Evolutionary conservation across 768 basidiomycete genomes (phyloP), one percentile per base, ranked within the genome.

Genomic region (Tulasnella calospora): DNA sequence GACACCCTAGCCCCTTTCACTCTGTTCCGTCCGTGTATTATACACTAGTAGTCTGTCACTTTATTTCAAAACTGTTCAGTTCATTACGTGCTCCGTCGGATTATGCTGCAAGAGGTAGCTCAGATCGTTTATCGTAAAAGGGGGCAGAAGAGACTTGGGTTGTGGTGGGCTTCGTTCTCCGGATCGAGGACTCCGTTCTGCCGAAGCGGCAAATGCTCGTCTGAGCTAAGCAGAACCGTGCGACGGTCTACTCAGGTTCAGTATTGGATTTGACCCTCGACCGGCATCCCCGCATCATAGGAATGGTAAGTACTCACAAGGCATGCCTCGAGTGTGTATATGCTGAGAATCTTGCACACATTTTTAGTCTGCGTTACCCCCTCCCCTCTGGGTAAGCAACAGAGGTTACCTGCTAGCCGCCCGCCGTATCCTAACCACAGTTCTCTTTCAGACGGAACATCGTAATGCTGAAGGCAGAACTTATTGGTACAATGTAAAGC

Each of bases 381-480:
- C 71, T 71, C 33, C 71, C 23, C 36, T 71, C 19, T 71, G 71
- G 71, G 71, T 71, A n/a, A 38, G 71, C 33, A 71, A 23, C 27
- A 61, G 57, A 30, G 10, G 57, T n/a, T 61, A 61, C n/a, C 27
- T 30, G 21, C 23, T 47, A 61, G 23, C 57, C 57, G 57, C 57
- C 57, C 57, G 57, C n/a, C 3, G n/a, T 30, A n/a, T 61, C 21
- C 71, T 71, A 38, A 71, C 41, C 30, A 36, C 27, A 13, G 36
- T 57, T 30, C 57, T 21, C 30, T 55, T 41, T 13, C 73, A 96
- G 95, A 95, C 94, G 3, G 96, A 97, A 83, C 94, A 98, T 85
- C 91, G 93, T 44, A 97, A 96, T 85, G 91, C 94, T 1, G 97
- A 98, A 83, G 96, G 96, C n/a, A 88, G 95, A n/a, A 95, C 94